phyloP scores from a whole-genome alignment of 2,329 filamentous ascomycete genomes.

The Colletotrichum tamarilloi region DNA sequence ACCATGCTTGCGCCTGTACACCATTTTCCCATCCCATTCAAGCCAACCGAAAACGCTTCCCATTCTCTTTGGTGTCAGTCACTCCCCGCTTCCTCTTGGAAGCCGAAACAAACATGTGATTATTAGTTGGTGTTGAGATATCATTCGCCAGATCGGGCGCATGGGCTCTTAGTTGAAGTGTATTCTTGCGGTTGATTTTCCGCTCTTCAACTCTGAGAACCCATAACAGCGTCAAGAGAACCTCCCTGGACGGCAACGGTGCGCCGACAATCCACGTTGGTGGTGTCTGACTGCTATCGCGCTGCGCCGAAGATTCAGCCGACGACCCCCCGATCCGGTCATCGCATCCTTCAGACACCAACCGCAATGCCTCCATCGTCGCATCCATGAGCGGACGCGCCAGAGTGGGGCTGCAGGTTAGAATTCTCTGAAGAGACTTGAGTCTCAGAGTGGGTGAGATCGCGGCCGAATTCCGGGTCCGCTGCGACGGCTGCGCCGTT shows the following conservation, averaged over 20 bases:
- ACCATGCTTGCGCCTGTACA: conserved; percentile 15
- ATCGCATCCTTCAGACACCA: conserved; percentile 69
- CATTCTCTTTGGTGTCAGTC: not conserved
- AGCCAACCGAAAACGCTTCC: conserved; percentile 32
- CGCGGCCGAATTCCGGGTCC: conserved; percentile 63
- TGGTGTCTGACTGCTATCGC: conserved; percentile 49
- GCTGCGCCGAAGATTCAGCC: conserved; percentile 48
- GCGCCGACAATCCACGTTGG: conserved; percentile 50
- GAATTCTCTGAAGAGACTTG: conserved; percentile 71
- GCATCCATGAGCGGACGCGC: conserved; percentile 80
- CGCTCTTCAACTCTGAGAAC: conserved; percentile 55
- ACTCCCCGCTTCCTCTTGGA: conserved; percentile 31
- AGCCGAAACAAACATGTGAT: conserved; percentile 10
- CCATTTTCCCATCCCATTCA: conserved; percentile 17
- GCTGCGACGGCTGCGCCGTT: conserved; percentile 61
- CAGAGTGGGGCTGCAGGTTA: conserved; percentile 79
- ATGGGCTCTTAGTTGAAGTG: not conserved
- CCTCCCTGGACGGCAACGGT: conserved; percentile 58
- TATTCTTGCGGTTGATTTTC: conserved; percentile 41
- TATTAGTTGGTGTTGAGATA: conserved; percentile 13
- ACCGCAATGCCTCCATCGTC: conserved; percentile 80
- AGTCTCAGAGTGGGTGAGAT: conserved; percentile 69
- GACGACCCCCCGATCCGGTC: conserved; percentile 54
- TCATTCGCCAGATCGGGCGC: conserved; percentile 1
- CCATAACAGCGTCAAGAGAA: conserved; percentile 61